These are phyloP conservation scores for Fusarium sarcochroum DNA, from an alignment of 2,329 filamentous ascomycete genomes.

Conservation along the genomic window DNA sequence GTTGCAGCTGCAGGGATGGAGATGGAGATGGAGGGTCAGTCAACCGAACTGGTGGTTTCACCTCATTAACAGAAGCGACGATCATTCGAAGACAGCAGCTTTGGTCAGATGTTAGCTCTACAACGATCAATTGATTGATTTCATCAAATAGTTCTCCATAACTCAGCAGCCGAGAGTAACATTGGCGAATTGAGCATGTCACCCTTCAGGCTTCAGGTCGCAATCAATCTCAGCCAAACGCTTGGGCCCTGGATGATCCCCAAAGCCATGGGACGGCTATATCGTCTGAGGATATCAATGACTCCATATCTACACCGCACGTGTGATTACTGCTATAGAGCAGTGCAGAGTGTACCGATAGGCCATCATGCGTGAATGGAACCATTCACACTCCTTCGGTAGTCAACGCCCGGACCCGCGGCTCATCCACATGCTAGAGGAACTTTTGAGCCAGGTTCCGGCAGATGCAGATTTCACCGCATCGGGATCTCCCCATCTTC, in stretches of 20 bases:
- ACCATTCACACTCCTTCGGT: conserved; percentile 23
- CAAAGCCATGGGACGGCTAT: conserved; percentile 20
- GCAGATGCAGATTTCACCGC: conserved; percentile 38
- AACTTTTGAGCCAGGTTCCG: conserved; percentile 39
- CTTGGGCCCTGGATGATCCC: conserved; percentile 28
- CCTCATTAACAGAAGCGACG: conserved; percentile 25
- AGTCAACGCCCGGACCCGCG: conserved; percentile 40
- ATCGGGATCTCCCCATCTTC: conserved; percentile 22
- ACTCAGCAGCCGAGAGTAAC: conserved; percentile 34
- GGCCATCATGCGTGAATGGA: conserved; percentile 16
- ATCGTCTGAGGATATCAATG: conserved; percentile 1
- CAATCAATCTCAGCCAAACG: conserved; percentile 28
- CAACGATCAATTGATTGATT: conserved; percentile 17
- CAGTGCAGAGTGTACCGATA: conserved; percentile 7
- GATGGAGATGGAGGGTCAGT: conserved; percentile 13
- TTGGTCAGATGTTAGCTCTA: conserved; percentile 13
- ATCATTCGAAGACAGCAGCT: conserved; percentile 34
- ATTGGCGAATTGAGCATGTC: conserved; percentile 29
- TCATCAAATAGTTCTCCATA: conserved; percentile 32
- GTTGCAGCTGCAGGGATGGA: conserved; percentile 31
- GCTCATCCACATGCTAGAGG: conserved; percentile 28
- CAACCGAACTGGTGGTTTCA: conserved; percentile 42
- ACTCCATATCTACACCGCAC: conserved; percentile 27
- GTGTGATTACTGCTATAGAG: conserved; percentile 22
- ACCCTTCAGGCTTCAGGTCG: conserved; percentile 33